A percentile compares a stretch with the other conserved stretches of the same genome.
These are phyloP conservation scores for Taphrina deformans DNA, from an alignment of 1,139 yeast species.

Conservation along the genomic window DNA sequence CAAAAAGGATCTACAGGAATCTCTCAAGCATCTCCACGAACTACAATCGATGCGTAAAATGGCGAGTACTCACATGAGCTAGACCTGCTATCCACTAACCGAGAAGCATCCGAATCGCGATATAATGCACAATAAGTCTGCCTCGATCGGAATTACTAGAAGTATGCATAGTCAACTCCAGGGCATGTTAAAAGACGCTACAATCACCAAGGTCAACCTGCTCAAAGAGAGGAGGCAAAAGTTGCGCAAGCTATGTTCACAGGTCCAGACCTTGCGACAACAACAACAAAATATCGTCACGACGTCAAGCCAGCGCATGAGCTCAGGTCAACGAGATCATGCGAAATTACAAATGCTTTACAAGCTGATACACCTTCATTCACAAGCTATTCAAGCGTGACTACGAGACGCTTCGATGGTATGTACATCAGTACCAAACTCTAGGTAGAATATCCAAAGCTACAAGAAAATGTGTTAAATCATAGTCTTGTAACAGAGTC, in stretches of 20 bases:
- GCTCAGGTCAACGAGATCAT: neutral
- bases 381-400: neutral
- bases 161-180: neutral
- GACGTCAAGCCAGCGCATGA: neutral
- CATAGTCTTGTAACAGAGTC: too few species aligned
- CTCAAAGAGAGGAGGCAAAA: neutral
- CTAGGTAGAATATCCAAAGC: too few species aligned
- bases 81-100: neutral
- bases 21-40: neutral
- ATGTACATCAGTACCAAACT: too few species aligned
- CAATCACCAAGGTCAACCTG: neutral
- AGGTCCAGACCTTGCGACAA: neutral
- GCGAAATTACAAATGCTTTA: neutral
- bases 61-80: neutral
- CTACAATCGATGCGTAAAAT: neutral
- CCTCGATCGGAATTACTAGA: neutral
- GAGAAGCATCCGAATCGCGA: neutral
- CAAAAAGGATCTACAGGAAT: neutral
- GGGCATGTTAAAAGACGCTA: neutral
- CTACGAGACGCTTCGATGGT: too few species aligned
- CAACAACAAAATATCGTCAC: neutral
- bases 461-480: too few species aligned
- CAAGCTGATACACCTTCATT: neutral
- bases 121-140: neutral
- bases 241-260: neutral